Evolutionary conservation across 192 early-diverging fungal species (phyloP), one percentile per base, ranked within the genome.

Genomic region (Mortierella hygrophila): DNA sequence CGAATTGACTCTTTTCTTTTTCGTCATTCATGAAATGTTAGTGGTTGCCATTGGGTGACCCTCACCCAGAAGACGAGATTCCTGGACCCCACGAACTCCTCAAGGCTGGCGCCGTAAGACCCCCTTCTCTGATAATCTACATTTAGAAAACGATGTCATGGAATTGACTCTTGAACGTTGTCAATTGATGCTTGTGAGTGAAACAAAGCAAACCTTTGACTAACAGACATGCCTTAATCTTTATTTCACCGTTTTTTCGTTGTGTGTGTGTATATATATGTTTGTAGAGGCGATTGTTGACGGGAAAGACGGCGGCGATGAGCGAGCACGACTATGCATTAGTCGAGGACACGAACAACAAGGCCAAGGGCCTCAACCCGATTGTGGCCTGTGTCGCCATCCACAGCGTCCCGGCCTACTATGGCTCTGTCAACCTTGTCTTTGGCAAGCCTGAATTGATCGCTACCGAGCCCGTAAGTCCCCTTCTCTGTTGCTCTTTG

Each of bases 351-450:
- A 86, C 69, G 0, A 52, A 40, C 4, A 21, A 72, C 13, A 37
- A 20, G 4, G 41, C n/a, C 21, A 35, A 75, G 29, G 78, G 70
- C 29, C 38, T 57, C 63, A 81, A 81, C 32, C 84, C 79, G 2
- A 86, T 86, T 54, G 79, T 86, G 0, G 78, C 84, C 8, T 86
- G 84, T 60, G 76, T 86, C 15, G 20, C 70, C 15, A 65, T 86
- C 8, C 78, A 78, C n/a, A 47, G 72, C 0, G 0, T 44, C 46
- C 20, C 26, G 20, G 74, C 47, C 11, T 81, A 74, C 54, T 86
- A 81, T 77, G 84, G 84, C 55, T 81, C 78, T 37, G 68, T 78
- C 8, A 41, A 81, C 40, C 6, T 77, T 44, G 7, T 35, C 3
- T 74, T 86, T 70, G 84, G 79, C 40, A 74, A 73, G 18, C 79